Evolutionary conservation across 1,284 basidiomycete species (phyloP).

Genomic region (Heterobasidion irregulare): DNA sequence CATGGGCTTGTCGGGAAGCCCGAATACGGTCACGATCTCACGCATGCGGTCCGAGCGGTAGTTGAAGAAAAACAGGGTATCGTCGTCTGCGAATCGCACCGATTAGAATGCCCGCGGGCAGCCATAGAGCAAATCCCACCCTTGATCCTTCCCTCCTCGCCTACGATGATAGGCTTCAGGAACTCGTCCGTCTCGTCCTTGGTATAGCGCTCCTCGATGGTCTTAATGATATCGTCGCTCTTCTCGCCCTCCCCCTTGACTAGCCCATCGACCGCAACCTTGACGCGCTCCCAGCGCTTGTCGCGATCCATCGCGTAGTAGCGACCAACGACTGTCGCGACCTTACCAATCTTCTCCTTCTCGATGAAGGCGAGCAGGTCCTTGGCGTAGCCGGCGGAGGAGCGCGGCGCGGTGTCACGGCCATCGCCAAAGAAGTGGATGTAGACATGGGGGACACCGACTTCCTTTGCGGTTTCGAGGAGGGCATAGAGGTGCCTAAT

Average conservation of each 20-base stretch:
- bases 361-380: slow-evolving; percentile 74
- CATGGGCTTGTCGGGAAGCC: slow-evolving; percentile 74
- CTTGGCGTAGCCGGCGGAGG: slow-evolving; percentile 64
- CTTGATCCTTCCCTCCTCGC: slow-evolving; percentile 75
- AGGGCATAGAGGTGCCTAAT: slow-evolving; percentile 82
- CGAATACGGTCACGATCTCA: slow-evolving; percentile 77
- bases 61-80: slow-evolving; percentile 92
- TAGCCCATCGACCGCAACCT: slow-evolving; percentile 80
- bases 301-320: slow-evolving; percentile 97
- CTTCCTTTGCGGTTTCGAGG: slow-evolving; percentile 80
- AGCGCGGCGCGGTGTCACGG: slow-evolving; percentile 83
- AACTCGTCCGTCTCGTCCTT: slow-evolving; percentile 88
- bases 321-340: slow-evolving; percentile 78
- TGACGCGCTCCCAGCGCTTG: slow-evolving; percentile 89
- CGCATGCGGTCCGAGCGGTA: slow-evolving; percentile 93
- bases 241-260: slow-evolving; percentile 69
- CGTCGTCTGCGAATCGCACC: slow-evolving; percentile 31
- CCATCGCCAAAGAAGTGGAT: slow-evolving; percentile 90
- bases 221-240: slow-evolving; percentile 53
- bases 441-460: slow-evolving; percentile 76
- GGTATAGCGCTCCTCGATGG: slow-evolving; percentile 66
- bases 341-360: slow-evolving; percentile 63
- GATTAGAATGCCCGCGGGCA: background rate
- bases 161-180: slow-evolving; percentile 85
- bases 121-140: slow-evolving; percentile 29